phyloP scores from a whole-genome alignment of 352 stramenopile species.

The Phytopythium aichiense region DNA sequence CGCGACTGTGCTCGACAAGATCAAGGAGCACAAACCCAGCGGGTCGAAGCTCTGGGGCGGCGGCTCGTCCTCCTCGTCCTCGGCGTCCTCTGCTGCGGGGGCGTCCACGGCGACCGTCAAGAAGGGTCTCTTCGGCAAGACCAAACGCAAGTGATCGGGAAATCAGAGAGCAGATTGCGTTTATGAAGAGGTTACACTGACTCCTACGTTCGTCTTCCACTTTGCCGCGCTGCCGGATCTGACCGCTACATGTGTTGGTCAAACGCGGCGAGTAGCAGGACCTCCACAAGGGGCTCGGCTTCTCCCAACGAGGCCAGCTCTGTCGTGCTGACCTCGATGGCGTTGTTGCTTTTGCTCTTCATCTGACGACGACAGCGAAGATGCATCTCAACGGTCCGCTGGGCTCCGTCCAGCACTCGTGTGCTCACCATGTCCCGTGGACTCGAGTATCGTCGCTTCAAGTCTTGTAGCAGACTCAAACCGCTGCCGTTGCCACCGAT shows the following conservation, averaged over 20 bases:
- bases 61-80: conserved; percentile 25
- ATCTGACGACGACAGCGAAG: neutral
- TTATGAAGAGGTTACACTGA: neutral
- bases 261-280: neutral
- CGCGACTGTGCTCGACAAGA: conserved; percentile 60
- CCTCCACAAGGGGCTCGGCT: neutral
- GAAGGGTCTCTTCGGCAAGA: conserved; percentile 9
- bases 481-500: neutral
- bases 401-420: neutral
- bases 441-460: neutral
- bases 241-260: neutral
- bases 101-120: neutral
- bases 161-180: neutral
- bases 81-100: neutral
- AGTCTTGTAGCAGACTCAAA: neutral
- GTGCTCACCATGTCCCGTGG: neutral
- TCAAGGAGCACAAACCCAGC: conserved; percentile 53
- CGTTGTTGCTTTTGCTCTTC: neutral
- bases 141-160: conserved; percentile 3
- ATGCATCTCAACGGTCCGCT: neutral
- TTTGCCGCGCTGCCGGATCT: neutral
- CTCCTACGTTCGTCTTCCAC: neutral
- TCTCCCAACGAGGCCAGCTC: neutral
- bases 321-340: neutral
- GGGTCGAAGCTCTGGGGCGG: conserved; percentile 46